phyloP scores from a whole-genome alignment of 164 flowering plant genomes.

The Kalanchoe fedtschenkoi region DNA sequence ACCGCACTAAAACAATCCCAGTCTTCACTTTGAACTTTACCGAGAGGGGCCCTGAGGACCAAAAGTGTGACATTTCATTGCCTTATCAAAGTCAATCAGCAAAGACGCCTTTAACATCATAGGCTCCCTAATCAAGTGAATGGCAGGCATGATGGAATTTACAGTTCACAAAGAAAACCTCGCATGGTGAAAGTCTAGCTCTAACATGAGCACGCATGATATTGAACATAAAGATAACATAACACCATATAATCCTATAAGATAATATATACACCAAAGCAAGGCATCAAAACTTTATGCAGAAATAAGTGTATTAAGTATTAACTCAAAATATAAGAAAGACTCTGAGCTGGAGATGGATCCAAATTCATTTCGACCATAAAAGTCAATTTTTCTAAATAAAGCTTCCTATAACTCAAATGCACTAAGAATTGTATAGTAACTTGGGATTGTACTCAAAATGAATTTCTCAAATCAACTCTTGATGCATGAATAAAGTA shows the following conservation, averaged over 20 bases:
- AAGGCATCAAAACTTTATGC: not conserved
- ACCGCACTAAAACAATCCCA: conserved; percentile 84
- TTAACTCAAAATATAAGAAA: not conserved
- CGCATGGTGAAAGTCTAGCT: not conserved
- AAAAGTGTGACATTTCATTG: not conserved
- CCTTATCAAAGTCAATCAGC: not conserved
- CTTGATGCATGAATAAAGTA: no score
- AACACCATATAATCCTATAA: not conserved
- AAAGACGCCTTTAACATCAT: not conserved
- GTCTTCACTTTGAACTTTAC: conserved; percentile 77
- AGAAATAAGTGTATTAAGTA: not conserved
- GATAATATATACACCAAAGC: not conserved
- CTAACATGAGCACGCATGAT: not conserved
- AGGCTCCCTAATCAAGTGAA: not conserved
- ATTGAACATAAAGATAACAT: not conserved
- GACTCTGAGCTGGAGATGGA: not conserved
- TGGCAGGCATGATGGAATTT: not conserved
- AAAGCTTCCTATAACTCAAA: no score
- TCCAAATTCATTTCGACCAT: not conserved
- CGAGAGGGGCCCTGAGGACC: conserved; percentile 77
- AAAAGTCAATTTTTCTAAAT: not conserved
- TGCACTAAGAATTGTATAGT: not conserved
- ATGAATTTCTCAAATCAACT: no score
- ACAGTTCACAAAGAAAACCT: not conserved
- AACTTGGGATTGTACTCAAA: not conserved